Evolutionary conservation across 371 early-diverging fungal species (phyloP), one percentile per base, ranked within the genome.

Genomic region (Mucor mucedo): DNA sequence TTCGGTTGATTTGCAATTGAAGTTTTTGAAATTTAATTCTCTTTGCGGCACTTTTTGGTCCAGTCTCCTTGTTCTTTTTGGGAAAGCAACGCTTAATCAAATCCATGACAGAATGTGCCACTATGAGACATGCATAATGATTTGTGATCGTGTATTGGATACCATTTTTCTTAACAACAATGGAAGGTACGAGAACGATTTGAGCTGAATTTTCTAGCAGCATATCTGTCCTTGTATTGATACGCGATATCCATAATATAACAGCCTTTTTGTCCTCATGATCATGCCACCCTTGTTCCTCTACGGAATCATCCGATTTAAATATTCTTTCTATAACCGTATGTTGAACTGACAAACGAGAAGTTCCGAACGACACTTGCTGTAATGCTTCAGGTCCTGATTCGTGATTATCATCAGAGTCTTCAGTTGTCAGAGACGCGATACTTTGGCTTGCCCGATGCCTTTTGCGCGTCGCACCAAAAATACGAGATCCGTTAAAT

Each of bases 1-100:
- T 55, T 3, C 76, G 73, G 33, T 75, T 78, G 42, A 73, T 52
- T 55, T 78, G 76, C 5, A 75, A 62, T 32, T 73, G 72, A 6
- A 70, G 8, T 29, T 68, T 62, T n/a, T n/a, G 39, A n/a, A 65
- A 7, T 29, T 28, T 11, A 41, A 16, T 16, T 11, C 11, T 63
- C 48, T 40, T 38, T 6, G 27, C 27, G 29, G 3, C 14, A n/a
- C 10, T 3, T 13, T n/a, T 3, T 21, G 45, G 8, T 9, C 9
- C 32, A 3, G 33, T 0, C 9, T 29, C 40, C 0, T 21, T 30
- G 5, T 54, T n/a, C 21, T 30, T 52, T 32, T 42, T 68, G 21
- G 21, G 27, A 27, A 48, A 63, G 32, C 48, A 28, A 6, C 55
- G 52, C 28, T 70, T 69, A 7, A 70, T 16, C 5, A 47, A 48